Conservation (phyloP, 2,329 filamentous ascomycete species). For the Aspergillus terreus region DNA sequence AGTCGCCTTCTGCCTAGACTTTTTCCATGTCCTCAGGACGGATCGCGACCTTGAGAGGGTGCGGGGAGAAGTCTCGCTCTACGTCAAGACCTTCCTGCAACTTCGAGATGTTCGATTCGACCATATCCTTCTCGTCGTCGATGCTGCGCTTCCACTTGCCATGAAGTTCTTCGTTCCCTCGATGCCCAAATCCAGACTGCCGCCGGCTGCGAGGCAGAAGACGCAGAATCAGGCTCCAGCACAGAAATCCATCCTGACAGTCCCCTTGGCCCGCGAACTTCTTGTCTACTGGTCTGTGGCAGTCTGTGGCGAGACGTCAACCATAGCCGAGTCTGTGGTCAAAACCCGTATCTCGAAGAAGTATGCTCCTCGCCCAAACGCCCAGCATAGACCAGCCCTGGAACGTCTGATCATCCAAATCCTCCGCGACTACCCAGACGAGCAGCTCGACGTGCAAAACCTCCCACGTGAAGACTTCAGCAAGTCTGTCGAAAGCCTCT, state of each 20-base stretch:
- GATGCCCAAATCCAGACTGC: too few species aligned
- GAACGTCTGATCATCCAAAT: neutral
- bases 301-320: neutral
- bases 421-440: neutral
- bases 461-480: neutral
- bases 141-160: neutral
- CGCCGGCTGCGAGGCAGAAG: neutral
- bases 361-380: neutral
- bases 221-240: neutral
- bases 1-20: neutral
- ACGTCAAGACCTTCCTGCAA: neutral
- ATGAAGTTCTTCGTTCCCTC: neutral
- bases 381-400: neutral
- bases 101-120: neutral
- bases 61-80: neutral
- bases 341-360: neutral
- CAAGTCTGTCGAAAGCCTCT: neutral
- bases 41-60: neutral
- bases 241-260: neutral
- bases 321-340: neutral
- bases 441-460: neutral
- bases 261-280: neutral
- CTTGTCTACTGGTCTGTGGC: neutral
- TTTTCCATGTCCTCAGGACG: neutral
- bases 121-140: neutral